Percentiles rank a stretch among this genome's conserved stretches.
These are phyloP conservation scores for Microdochium trichocladiopsis DNA, from an alignment of 2,329 filamentous ascomycete species.

Conservation along the genomic window DNA sequence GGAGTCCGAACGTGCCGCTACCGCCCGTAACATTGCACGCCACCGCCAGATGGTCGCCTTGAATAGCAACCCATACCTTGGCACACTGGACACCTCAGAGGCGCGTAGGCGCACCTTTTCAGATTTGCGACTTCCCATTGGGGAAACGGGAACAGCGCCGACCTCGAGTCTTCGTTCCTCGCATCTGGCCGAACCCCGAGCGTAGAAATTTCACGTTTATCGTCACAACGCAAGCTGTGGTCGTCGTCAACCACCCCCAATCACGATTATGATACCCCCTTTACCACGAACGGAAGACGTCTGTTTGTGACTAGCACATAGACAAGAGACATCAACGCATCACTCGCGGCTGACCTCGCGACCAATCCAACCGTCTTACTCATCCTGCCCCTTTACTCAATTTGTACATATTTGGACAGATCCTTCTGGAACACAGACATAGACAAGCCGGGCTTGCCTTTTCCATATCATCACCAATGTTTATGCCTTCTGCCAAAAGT, in stretches of 20 bases:
- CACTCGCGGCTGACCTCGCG: neutral
- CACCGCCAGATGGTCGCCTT: neutral
- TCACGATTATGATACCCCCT: neutral
- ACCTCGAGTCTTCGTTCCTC: slow-evolving; percentile 17
- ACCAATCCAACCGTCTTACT: no score
- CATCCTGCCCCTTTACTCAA: slow-evolving; percentile 1
- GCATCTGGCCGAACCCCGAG: slow-evolving; percentile 22
- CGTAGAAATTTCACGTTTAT: slow-evolving; percentile 9
- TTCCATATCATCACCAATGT: neutral
- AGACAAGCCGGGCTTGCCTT: neutral
- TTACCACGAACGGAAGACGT: neutral
- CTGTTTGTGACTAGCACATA: neutral
- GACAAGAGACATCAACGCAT: no score
- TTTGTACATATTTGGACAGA: neutral
- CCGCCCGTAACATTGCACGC: slow-evolving; percentile 1
- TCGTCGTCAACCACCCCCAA: neutral
- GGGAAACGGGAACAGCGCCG: slow-evolving; percentile 15
- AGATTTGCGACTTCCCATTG: slow-evolving; percentile 30
- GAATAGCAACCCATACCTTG: neutral
- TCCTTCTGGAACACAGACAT: no score
- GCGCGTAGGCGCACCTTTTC: slow-evolving; percentile 17
- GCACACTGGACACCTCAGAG: slow-evolving; percentile 4
- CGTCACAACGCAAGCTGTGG: neutral
- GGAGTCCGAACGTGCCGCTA: slow-evolving; percentile 23
- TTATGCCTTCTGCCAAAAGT: no score